Conservation (phyloP, 2,329 filamentous ascomycete genomes). For the Monosporascus sp. region DNA sequence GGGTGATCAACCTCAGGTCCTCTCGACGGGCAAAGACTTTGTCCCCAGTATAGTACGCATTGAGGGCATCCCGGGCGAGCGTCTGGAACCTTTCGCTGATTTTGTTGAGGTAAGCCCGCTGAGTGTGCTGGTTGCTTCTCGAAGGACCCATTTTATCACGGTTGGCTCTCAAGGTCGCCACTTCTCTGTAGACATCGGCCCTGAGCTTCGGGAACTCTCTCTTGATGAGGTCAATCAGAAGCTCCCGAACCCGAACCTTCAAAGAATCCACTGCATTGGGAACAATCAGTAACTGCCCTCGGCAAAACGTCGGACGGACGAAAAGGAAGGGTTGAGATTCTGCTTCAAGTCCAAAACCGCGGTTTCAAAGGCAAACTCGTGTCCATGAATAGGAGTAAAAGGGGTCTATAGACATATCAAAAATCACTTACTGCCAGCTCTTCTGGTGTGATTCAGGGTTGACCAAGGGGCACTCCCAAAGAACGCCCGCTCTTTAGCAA, state of each 20-base stretch:
- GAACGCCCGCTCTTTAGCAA: constrained; percentile 30
- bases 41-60: constrained; percentile 17
- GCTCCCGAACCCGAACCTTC: constrained; percentile 26
- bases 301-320: too few species aligned
- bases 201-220: constrained; percentile 24
- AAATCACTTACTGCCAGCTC: constrained; percentile 22
- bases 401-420: not conserved
- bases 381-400: too few species aligned
- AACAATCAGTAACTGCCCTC: too few species aligned
- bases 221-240: constrained; percentile 36
- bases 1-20: constrained; percentile 24
- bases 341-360: too few species aligned
- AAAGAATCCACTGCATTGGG: constrained; percentile 21
- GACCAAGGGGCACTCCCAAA: constrained; percentile 33
- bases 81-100: constrained; percentile 24
- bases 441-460: constrained; percentile 13
- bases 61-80: constrained; percentile 16
- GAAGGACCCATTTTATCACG: constrained; percentile 18
- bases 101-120: constrained; percentile 21
- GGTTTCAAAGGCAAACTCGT: too few species aligned
- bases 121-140: constrained; percentile 15
- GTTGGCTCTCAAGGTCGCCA: constrained; percentile 4
- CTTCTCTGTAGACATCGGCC: constrained; percentile 14
- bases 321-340: too few species aligned
- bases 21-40: constrained; percentile 12